Evolutionary conservation across 176 grass and related monocot genomes (phyloP).

Genomic region (Lolium rigidum): DNA sequence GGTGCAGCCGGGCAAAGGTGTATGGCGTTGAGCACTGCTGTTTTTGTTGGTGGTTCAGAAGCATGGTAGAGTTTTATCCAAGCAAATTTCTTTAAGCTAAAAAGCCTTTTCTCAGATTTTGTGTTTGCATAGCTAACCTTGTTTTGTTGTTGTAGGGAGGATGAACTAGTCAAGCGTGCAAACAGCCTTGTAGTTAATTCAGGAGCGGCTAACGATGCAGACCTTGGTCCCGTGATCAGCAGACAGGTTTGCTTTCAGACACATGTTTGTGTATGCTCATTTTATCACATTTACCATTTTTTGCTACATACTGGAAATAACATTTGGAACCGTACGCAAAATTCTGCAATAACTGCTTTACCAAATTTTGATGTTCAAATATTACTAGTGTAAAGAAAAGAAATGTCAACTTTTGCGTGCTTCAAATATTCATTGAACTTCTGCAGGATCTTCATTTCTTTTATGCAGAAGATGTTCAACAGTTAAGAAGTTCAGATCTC

Average conservation of each 20-base stretch:
- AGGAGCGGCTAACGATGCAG: constrained; percentile 69
- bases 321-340: neutral
- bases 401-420: neutral
- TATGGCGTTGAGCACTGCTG: constrained; percentile 97
- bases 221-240: constrained; percentile 96
- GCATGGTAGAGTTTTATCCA: constrained; percentile 70
- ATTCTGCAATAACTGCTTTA: neutral
- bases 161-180: constrained; percentile 74
- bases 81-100: neutral
- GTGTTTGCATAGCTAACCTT: constrained; percentile 11
- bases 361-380: neutral
- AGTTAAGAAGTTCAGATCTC: neutral
- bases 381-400: neutral
- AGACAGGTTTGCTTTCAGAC: constrained; percentile 62
- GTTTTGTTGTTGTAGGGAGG: constrained; percentile 65
- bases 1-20: constrained; percentile 98
- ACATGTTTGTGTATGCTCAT: neutral
- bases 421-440: neutral
- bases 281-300: neutral
- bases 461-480: neutral
- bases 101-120: neutral
- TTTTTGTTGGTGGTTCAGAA: constrained; percentile 96
- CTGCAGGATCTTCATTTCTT: neutral
- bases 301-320: neutral
- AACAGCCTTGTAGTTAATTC: constrained; percentile 72